Evolutionary conservation across 2,329 filamentous ascomycete species (phyloP).

Genomic region (Byssothecium circinans): DNA sequence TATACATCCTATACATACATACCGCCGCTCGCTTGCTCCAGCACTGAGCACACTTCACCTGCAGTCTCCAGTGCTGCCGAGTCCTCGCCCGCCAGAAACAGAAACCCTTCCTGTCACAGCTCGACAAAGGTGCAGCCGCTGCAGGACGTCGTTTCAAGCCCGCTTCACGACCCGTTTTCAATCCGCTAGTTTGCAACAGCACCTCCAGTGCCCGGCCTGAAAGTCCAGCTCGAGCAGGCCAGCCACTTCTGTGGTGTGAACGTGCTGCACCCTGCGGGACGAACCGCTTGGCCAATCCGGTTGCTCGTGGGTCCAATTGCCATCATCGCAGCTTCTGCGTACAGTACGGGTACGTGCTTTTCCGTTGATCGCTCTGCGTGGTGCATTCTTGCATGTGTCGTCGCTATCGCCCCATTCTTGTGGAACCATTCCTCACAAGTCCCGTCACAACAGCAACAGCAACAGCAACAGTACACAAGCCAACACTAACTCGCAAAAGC

Average conservation of each 20-base stretch:
- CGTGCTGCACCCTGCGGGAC: slow-evolving; percentile 14
- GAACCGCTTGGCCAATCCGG: slow-evolving; percentile 8
- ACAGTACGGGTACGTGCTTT: slow-evolving; percentile 32
- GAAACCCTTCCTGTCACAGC: slow-evolving; percentile 30
- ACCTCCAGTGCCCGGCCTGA: slow-evolving; percentile 18
- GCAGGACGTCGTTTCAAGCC: slow-evolving; percentile 27
- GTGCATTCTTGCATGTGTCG: slow-evolving; percentile 36
- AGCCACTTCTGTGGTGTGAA: slow-evolving; percentile 4
- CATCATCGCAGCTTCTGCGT: slow-evolving; percentile 12
- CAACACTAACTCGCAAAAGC: slow-evolving; percentile 23
- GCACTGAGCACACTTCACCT: too few relatives aligned
- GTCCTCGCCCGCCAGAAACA: slow-evolving; percentile 31
- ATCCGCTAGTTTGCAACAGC: slow-evolving; percentile 23
- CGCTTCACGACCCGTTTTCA: slow-evolving; percentile 19
- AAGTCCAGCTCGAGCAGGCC: slow-evolving; percentile 8
- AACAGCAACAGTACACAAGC: slow-evolving; percentile 32
- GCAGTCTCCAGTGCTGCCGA: too few relatives aligned
- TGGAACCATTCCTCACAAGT: slow-evolving; percentile 28
- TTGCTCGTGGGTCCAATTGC: slow-evolving; percentile 16
- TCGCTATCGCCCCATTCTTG: slow-evolving; percentile 14
- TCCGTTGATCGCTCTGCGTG: slow-evolving; percentile 34
- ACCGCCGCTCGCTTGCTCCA: slow-evolving; percentile 3
- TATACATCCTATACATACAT: too few relatives aligned
- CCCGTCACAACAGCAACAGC: slow-evolving; percentile 4
- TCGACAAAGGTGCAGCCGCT: slow-evolving; percentile 12